Evolutionary conservation across 257 asterid genomes (phyloP).

Genomic region (Echium plantagineum): DNA sequence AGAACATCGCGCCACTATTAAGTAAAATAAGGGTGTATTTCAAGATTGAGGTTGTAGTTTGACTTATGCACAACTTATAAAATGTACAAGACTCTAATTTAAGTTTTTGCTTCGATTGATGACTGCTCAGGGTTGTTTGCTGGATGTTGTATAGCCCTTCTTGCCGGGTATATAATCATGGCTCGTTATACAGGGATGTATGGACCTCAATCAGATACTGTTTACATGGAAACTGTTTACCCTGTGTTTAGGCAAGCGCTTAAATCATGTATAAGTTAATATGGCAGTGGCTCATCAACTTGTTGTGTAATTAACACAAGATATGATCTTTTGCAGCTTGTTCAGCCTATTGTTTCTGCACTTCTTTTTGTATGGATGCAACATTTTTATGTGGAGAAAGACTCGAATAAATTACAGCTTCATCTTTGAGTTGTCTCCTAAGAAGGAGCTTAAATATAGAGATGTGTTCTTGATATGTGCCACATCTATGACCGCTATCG

Average conservation of each 20-base stretch:
- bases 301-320: not conserved
- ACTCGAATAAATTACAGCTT: conserved; percentile 69
- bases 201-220: conserved; percentile 35
- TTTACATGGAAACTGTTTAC: conserved; percentile 88
- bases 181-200: conserved; percentile 77
- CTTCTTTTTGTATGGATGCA: conserved; percentile 75
- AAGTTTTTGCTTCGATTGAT: conserved; percentile 6
- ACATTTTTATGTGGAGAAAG: conserved; percentile 87
- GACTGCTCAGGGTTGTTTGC: conserved; percentile 53
- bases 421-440: conserved; percentile 64
- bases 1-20: no score
- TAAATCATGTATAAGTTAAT: not conserved
- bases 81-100: not conserved
- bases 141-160: conserved; percentile 70
- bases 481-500: conserved; percentile 53
- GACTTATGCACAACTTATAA: not conserved
- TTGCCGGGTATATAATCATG: conserved; percentile 68
- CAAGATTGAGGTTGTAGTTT: no score
- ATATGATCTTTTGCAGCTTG: conserved; percentile 50
- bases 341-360: conserved; percentile 76
- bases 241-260: conserved; percentile 78
- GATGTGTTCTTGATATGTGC: conserved; percentile 78
- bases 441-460: conserved; percentile 56
- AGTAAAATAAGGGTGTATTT: no score
- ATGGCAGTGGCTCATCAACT: not conserved